Conservation (phyloP, 192 early-diverging fungal genomes). For the Mortierella antarctica region DNA sequence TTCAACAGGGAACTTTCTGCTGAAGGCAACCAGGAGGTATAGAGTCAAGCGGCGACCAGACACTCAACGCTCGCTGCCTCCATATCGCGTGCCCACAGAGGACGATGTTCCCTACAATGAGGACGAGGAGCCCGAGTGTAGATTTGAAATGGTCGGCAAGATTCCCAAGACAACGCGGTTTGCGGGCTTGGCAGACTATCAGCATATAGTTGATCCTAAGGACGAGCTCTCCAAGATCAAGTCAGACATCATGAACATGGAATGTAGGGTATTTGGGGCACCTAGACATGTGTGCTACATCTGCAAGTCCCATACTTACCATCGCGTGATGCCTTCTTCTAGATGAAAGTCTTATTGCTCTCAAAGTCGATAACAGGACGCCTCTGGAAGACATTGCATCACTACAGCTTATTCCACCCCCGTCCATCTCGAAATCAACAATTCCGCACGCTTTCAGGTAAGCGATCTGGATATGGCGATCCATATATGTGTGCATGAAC, state of each 20-base stretch:
- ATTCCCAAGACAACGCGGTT: conserved; percentile 39
- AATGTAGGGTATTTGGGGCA: conserved; percentile 23
- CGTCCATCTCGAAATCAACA: conserved; percentile 20
- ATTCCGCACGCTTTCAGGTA: conserved; percentile 30
- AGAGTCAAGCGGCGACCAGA: conserved; percentile 41
- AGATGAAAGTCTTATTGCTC: conserved; percentile 37
- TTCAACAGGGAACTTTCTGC: conserved; percentile 22
- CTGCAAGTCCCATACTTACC: not conserved
- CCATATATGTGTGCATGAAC: not conserved
- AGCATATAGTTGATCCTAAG: conserved; percentile 42
- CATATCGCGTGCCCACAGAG: conserved; percentile 33
- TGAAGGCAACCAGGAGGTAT: conserved; percentile 42
- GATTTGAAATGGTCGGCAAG: conserved; percentile 22
- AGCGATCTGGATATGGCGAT: not conserved
- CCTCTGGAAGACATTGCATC: conserved; percentile 22
- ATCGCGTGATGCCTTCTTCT: not conserved
- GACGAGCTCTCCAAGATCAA: conserved; percentile 37
- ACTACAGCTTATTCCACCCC: conserved; percentile 29
- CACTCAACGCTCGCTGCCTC: conserved; percentile 16
- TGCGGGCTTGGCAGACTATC: conserved; percentile 40
- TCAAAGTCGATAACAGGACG: conserved; percentile 41
- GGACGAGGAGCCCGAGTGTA: conserved; percentile 23
- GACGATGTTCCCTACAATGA: conserved; percentile 33
- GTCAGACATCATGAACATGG: conserved; percentile 25
- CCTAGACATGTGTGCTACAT: not conserved